phyloP scores from a whole-genome alignment of 306 rosid species.

The Echinosophora koreensis region DNA sequence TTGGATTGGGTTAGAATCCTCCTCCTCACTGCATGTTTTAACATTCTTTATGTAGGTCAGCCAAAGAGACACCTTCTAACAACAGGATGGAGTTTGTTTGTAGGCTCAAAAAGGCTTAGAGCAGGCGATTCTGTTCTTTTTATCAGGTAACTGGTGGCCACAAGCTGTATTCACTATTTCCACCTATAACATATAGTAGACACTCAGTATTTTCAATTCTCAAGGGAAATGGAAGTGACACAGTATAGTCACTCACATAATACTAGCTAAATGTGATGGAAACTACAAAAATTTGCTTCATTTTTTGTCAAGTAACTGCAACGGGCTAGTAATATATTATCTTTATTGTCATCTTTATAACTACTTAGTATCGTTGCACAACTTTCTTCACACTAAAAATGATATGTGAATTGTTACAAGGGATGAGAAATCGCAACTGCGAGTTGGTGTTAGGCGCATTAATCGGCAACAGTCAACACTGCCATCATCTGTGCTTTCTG shows the following conservation, averaged over 20 bases:
- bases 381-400: constrained; percentile 20
- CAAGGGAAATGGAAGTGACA: background rate
- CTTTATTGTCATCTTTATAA: background rate
- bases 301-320: background rate
- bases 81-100: constrained; percentile 96
- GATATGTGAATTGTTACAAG: too few relatives aligned
- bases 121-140: constrained; percentile 96
- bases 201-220: background rate
- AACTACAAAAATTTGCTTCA: constrained; percentile 14
- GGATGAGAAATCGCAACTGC: constrained; percentile 91
- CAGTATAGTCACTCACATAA: background rate
- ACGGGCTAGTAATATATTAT: too few relatives aligned
- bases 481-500: constrained; percentile 94
- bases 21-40: constrained; percentile 8
- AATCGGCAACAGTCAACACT: constrained; percentile 91
- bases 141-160: constrained; percentile 69
- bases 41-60: constrained; percentile 67
- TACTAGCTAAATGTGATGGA: background rate
- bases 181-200: background rate
- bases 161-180: constrained; percentile 1
- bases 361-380: background rate
- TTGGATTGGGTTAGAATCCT: background rate
- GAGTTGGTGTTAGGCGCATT: constrained; percentile 93
- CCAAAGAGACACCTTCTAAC: constrained; percentile 99
- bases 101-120: constrained; percentile 88